Percentiles rank a stretch among this genome's conserved stretches.
Conservation (phyloP, 257 asterid species). For the Apocynum venetum region DNA sequence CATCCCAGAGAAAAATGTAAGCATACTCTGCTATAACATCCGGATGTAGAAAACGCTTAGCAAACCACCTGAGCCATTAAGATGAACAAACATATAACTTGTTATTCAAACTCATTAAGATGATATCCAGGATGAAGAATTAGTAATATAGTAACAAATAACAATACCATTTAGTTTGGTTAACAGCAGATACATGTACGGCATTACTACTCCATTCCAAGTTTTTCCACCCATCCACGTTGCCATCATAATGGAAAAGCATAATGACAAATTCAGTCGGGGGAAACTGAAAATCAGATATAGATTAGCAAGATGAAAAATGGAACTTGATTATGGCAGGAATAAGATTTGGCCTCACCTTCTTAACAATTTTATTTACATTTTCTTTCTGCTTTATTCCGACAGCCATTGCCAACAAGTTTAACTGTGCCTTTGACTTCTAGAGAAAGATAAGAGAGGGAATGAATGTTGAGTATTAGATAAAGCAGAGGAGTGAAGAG, state of each 20-base stretch:
- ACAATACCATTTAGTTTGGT: conserved; percentile 73
- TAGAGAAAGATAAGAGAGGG: conserved; percentile 33
- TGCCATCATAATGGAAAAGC: conserved; percentile 80
- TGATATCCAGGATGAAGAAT: background rate
- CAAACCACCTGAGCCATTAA: conserved; percentile 66
- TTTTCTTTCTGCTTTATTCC: conserved; percentile 65
- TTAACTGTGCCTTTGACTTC: conserved; percentile 45
- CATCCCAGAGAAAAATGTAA: conserved; percentile 80
- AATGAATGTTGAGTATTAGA: conserved; percentile 20
- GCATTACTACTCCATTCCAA: conserved; percentile 56
- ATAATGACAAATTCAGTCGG: conserved; percentile 45
- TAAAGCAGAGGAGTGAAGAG: background rate
- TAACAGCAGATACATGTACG: conserved; percentile 58
- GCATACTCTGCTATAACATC: conserved; percentile 57
- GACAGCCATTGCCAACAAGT: conserved; percentile 73
- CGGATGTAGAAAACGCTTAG: conserved; percentile 85
- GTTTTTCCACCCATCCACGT: conserved; percentile 64
- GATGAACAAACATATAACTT: background rate
- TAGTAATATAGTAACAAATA: background rate
- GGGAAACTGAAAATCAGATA: conserved; percentile 45
- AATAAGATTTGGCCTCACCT: conserved; percentile 33
- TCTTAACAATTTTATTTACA: conserved; percentile 55
- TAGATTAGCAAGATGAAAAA: conserved; percentile 8
- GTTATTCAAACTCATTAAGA: background rate
- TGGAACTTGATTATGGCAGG: background rate